phyloP scores from a whole-genome alignment of 2,329 filamentous ascomycete species.

The Penicillium brevicompactum region DNA sequence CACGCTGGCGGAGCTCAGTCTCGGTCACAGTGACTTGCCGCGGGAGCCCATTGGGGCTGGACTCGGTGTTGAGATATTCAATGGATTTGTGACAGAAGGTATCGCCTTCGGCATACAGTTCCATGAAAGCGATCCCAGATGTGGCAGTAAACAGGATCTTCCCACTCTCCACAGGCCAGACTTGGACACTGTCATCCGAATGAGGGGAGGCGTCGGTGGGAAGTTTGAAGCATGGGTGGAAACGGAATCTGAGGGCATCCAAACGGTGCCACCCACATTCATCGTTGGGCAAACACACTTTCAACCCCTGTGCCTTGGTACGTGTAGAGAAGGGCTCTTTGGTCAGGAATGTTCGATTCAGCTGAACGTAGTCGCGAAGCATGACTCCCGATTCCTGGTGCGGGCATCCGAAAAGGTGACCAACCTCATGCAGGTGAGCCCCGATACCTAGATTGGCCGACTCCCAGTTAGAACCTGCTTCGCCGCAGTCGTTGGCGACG shows the following conservation, averaged over 20 bases:
- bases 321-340: slow-evolving; percentile 85
- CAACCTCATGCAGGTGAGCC: slow-evolving; percentile 87
- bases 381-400: slow-evolving; percentile 92
- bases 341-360: slow-evolving; percentile 81
- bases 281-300: slow-evolving; percentile 71
- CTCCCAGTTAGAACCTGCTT: slow-evolving; percentile 91
- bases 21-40: slow-evolving; percentile 76
- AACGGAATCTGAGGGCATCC: slow-evolving; percentile 83
- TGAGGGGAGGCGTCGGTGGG: slow-evolving; percentile 69
- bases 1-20: slow-evolving; percentile 67
- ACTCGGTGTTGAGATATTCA: slow-evolving; percentile 69
- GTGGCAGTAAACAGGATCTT: slow-evolving; percentile 75
- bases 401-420: slow-evolving; percentile 86
- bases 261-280: slow-evolving; percentile 92
- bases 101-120: slow-evolving; percentile 79
- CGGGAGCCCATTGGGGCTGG: slow-evolving; percentile 61
- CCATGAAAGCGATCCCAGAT: slow-evolving; percentile 81
- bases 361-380: slow-evolving; percentile 79
- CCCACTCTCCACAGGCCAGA: slow-evolving; percentile 79
- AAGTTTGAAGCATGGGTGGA: slow-evolving; percentile 85
- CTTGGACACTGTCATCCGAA: slow-evolving; percentile 76
- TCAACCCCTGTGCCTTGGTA: slow-evolving; percentile 77
- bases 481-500: slow-evolving; percentile 83
- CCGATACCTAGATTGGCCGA: slow-evolving; percentile 93
- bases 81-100: slow-evolving; percentile 78